phyloP scores from a whole-genome alignment of 441 rosid species.

The Biscutella auriculata region DNA sequence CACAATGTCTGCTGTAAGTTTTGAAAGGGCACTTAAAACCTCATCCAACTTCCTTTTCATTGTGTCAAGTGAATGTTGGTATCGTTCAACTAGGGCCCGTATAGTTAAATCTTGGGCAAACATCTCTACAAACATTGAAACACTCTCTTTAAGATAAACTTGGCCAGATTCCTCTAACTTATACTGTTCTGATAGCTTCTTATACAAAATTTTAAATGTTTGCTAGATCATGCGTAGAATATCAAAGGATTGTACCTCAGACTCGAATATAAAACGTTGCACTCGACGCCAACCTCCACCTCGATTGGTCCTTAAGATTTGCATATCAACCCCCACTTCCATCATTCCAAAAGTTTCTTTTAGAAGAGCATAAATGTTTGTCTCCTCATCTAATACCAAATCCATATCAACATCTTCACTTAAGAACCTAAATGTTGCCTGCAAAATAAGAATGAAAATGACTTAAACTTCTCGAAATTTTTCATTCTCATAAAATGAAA shows the following conservation, averaged over 20 bases:
- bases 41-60: background rate
- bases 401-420: background rate
- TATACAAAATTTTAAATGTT: background rate
- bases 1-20: background rate
- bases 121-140: background rate
- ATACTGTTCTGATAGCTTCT: background rate
- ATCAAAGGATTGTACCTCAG: background rate
- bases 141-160: background rate
- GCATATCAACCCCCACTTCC: background rate
- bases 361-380: background rate
- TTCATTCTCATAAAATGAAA: too few species aligned
- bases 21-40: background rate
- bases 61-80: background rate
- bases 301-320: background rate
- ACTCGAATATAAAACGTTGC: background rate
- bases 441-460: background rate
- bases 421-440: background rate
- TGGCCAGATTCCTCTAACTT: background rate
- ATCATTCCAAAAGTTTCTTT: background rate
- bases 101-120: background rate
- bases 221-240: background rate
- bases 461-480: too few species aligned
- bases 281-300: slow-evolving; percentile 4
- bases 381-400: background rate
- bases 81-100: background rate